These are phyloP conservation scores for Castanea crenata DNA, from an alignment of 306 rosid species.

Conservation along the genomic window DNA sequence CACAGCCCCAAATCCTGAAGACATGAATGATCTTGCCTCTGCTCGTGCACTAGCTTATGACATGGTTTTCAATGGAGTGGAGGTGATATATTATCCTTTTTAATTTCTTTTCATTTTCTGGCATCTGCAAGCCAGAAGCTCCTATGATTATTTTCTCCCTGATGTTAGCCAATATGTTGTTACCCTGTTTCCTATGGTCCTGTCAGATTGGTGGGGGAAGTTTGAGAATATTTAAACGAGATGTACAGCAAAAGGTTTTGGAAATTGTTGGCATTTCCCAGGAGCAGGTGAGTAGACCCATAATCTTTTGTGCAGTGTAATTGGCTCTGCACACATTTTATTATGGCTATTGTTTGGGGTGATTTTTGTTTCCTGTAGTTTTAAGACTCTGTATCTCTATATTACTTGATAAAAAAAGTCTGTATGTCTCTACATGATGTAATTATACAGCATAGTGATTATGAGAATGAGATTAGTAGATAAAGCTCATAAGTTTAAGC, in stretches of 20 bases:
- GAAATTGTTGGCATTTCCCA: slow-evolving; percentile 82
- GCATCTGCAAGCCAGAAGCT: slow-evolving; percentile 20
- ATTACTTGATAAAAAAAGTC: neutral
- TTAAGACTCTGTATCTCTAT: neutral
- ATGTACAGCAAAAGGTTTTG: slow-evolving; percentile 81
- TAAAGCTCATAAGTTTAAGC: neutral
- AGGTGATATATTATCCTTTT: slow-evolving; percentile 45
- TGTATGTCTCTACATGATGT: neutral
- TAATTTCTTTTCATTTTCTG: slow-evolving; percentile 2
- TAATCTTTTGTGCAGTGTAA: neutral
- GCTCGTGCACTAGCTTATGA: slow-evolving; percentile 98
- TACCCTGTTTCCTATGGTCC: slow-evolving; percentile 23
- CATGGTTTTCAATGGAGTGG: slow-evolving; percentile 97
- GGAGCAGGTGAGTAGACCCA: slow-evolving; percentile 65
- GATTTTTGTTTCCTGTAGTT: neutral
- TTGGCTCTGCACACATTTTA: slow-evolving; percentile 1
- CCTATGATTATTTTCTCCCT: neutral
- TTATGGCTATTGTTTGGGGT: slow-evolving; percentile 2
- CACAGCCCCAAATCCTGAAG: slow-evolving; percentile 97
- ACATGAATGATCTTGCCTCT: slow-evolving; percentile 74
- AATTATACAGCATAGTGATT: neutral
- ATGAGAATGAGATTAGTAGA: neutral
- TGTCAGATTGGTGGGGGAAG: slow-evolving; percentile 96
- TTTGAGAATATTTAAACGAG: slow-evolving; percentile 86
- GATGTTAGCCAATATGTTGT: slow-evolving; percentile 2